Evolutionary conservation across 148 eudicot species (phyloP), one percentile per base, ranked within the genome.

Genomic region (Spergularia marina): DNA sequence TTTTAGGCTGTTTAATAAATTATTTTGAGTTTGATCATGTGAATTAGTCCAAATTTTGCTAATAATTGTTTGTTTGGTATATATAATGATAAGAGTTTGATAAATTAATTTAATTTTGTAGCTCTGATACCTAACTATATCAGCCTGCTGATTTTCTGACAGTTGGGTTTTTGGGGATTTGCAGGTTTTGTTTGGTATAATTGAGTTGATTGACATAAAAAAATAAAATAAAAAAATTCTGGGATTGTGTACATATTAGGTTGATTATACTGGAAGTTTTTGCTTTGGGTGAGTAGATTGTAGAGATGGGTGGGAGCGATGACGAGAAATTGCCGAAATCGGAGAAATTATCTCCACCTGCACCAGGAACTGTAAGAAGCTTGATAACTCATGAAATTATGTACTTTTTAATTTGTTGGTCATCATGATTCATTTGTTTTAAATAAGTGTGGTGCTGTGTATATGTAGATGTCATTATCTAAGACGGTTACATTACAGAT

Each of bases 271-370:
- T 65, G 16, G 64, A 69, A 59, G 11, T 21, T 63, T 53, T 70
- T 18, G 62, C 78, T 63, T 34, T 75, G 76, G 70, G 61, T 59
- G 60, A 25, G 41, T 53, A 53, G 55, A 53, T 53, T 53, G 11
- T 77, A 25, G 75, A 65, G 66, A 91, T 91, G 97, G 93, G 89
- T 40, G 84, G 81, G 56, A 78, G 85, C 75, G 97, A 89, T 4
- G 93, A 89, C 10, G 81, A 69, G 5, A 84, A 77, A 83, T 76
- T 86, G 58, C 59, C 79, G 52, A 91, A 86, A 78, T 79, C 90
- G 36, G 91, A 89, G 72, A 88, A 91, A 80, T 76, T 87, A 75
- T 77, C 90, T 71, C 80, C 91, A 36, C 87, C 88, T 75, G 81
- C 85, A 57, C 76, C 78, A 81, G 97, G 85, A 84, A 78, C 79